Base-by-base conservation (phyloP, 768 basidiomycete species). In the Cyathus striatus region DNA sequence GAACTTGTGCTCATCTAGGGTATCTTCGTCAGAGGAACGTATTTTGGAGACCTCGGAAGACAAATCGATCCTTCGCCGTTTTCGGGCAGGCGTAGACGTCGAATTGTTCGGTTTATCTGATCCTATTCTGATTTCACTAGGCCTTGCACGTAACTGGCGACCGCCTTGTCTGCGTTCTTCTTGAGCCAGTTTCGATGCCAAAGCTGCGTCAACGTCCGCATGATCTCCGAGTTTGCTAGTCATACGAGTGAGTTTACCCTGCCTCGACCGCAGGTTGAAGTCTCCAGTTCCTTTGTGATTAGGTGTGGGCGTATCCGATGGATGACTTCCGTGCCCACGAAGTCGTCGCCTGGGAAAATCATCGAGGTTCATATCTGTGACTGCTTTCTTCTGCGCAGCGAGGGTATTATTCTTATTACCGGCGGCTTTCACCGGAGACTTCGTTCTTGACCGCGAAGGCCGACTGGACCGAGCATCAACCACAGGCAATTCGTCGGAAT, bases 61-160 rank as follows among this genome's bases (percentile, higher is more conserved):
- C 24, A 65, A 67, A 40, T 70, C 68, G 4, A 71, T 55, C 47
- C 68, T 65, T 53, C 67, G 61, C 33, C 75, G 70, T 57, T 79
- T 79, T 45, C 67, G 63, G 34, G 65, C 56, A 5, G 65, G 52
- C 22, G 49, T 5, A 23, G 54, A 24, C 43, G 49, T 53, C 27
- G 32, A 27, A 12, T 16, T 41, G 27, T 7, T n/a, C 18, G 54
- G 41, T 25, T 42, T 43, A 44, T 46, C 53, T 24, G 44, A 47
- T 45, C 50, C 53, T 20, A 37, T 41, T 33, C 43, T 49, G 22
- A 22, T 18, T 16, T 55, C 56, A 42, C 47, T 46, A n/a, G 49
- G 44, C 32, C 57, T 55, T 12, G 46, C 45, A 34, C 66, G 56
- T 6, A 62, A 46, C 32, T 56, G 58, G 3, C 62, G 65, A 23